Evolutionary conservation across 2,329 filamentous ascomycete genomes (phyloP).

Genomic region (Tetracladium maxilliforme): DNA sequence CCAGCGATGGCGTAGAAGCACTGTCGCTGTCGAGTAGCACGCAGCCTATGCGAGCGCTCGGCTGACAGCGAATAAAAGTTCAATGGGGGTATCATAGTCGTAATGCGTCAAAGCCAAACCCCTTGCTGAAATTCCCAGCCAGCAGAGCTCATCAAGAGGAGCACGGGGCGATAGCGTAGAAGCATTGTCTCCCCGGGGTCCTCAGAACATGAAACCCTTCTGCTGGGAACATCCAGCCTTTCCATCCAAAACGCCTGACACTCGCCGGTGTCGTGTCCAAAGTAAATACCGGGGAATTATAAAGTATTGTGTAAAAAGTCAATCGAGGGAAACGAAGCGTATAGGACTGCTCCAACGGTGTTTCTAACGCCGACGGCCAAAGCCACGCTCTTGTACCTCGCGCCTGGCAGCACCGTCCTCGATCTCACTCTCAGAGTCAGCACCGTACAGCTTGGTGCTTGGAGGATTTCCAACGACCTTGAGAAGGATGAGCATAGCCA

Average conservation of each 20-base stretch:
- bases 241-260: constrained; percentile 9
- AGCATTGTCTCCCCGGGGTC: constrained; percentile 3
- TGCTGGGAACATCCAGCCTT: constrained; percentile 1
- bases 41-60: constrained; percentile 13
- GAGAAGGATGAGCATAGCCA: constrained; percentile 53
- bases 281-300: constrained; percentile 1
- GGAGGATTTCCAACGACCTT: constrained; percentile 39
- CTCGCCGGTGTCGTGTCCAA: background rate
- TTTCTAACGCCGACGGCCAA: constrained; percentile 22
- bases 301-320: constrained; percentile 1
- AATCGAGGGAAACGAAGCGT: constrained; percentile 11
- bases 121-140: constrained; percentile 19
- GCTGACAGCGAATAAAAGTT: constrained; percentile 37
- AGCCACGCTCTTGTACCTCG: constrained; percentile 42
- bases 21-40: constrained; percentile 22
- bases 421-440: constrained; percentile 21
- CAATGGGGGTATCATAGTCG: constrained; percentile 41
- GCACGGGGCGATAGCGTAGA: constrained; percentile 4
- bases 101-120: no score
- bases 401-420: constrained; percentile 46
- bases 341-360: constrained; percentile 4
- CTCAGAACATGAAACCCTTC: constrained; percentile 3
- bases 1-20: constrained; percentile 31
- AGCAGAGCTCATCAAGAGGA: constrained; percentile 8
- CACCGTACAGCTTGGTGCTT: constrained; percentile 28